phyloP scores from a whole-genome alignment of 352 stramenopile genomes.

The Pythium rhizo-oryzae region DNA sequence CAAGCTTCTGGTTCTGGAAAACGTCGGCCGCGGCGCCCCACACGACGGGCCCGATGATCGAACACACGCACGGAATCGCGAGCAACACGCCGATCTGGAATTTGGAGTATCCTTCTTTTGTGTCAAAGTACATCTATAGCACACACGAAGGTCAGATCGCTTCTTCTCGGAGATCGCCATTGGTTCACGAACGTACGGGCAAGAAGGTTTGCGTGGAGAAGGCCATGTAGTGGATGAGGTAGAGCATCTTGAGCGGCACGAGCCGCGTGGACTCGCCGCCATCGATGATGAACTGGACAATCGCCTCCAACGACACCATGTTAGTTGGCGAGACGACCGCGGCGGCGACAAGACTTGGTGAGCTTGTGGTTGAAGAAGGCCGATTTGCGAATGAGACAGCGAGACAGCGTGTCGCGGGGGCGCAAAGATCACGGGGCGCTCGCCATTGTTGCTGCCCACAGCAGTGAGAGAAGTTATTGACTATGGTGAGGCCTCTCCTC shows the following conservation, averaged over 20 bases:
- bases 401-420: background rate
- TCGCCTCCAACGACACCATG: background rate
- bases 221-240: conserved; percentile 65
- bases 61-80: conserved; percentile 67
- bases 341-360: background rate
- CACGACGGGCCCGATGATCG: conserved; percentile 65
- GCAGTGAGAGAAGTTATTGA: too few relatives aligned
- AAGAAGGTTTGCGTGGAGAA: conserved; percentile 75
- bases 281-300: conserved; percentile 51
- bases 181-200: conserved; percentile 32
- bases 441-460: background rate
- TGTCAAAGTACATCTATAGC: conserved; percentile 60
- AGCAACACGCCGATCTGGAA: conserved; percentile 79
- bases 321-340: background rate
- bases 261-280: conserved; percentile 61
- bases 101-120: conserved; percentile 59
- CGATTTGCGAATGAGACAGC: conserved; percentile 16
- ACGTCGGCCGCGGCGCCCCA: conserved; percentile 68
- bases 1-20: conserved; percentile 61
- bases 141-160: background rate
- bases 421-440: background rate
- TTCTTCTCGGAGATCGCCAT: background rate
- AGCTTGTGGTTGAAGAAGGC: conserved; percentile 6
- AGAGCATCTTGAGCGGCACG: conserved; percentile 75
- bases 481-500: background rate